A percentile compares a stretch with the other conserved stretches of the same genome.
phyloP scores from a whole-genome alignment of 2,329 filamentous ascomycete genomes.

The Exophiala sideris region DNA sequence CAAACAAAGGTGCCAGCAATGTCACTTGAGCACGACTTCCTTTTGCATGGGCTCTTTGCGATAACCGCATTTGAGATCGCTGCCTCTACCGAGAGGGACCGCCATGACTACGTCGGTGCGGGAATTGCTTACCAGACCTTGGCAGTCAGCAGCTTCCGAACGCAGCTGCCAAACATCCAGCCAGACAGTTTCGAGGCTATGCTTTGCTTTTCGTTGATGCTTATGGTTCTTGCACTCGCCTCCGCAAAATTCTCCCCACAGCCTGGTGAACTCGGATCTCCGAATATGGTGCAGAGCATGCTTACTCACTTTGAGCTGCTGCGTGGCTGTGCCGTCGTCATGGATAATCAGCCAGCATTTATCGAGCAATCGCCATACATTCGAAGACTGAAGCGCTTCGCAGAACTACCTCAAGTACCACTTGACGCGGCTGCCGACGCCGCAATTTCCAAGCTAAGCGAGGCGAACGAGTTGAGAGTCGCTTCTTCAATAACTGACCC shows the following conservation, averaged over 20 bases:
- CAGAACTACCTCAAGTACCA: constrained; percentile 8
- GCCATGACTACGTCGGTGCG: constrained; percentile 11
- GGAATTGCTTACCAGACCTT: constrained; percentile 18
- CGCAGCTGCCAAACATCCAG: constrained; percentile 8
- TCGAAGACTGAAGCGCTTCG: constrained; percentile 13
- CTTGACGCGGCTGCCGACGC: constrained; percentile 4
- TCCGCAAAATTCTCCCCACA: constrained; percentile 11
- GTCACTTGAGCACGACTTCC: constrained; percentile 17
- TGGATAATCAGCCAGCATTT: constrained; percentile 12
- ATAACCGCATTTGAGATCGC: constrained; percentile 20
- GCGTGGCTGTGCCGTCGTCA: constrained; percentile 12
- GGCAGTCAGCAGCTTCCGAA: constrained; percentile 15
- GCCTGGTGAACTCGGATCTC: not conserved
- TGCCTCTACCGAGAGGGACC: not conserved
- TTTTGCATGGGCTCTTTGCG: constrained; percentile 20
- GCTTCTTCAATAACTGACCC: not conserved
- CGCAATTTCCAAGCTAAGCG: constrained; percentile 8
- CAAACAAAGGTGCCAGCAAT: constrained; percentile 13
- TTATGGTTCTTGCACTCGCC: constrained; percentile 20
- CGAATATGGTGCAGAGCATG: constrained; percentile 15
- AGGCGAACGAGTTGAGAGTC: constrained; percentile 17
- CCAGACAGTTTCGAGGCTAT: constrained; percentile 11
- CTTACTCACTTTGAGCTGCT: constrained; percentile 19
- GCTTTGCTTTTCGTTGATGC: constrained; percentile 21
- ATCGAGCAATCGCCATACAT: constrained; percentile 17